A percentile compares a stretch with the other conserved stretches of the same genome.
phyloP scores from a whole-genome alignment of 1,139 yeast genomes.

The Diutina rugosa region DNA sequence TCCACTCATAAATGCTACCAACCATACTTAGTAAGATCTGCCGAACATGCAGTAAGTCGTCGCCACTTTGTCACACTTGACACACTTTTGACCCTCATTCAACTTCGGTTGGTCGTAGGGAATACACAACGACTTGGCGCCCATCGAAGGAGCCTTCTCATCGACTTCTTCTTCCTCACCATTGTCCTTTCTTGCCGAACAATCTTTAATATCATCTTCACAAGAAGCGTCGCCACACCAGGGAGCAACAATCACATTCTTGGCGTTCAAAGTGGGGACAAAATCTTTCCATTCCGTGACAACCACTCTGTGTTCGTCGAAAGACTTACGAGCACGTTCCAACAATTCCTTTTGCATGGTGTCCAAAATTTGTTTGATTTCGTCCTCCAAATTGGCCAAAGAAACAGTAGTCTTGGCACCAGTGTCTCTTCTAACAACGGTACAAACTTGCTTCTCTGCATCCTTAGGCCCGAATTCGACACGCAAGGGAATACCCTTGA shows the following conservation, averaged over 20 bases:
- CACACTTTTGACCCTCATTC: constrained; percentile 72
- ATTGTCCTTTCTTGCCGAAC: constrained; percentile 72
- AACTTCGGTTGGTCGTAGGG: constrained; percentile 86
- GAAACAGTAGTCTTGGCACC: constrained; percentile 61
- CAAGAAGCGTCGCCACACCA: constrained; percentile 95
- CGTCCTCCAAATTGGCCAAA: constrained; percentile 25
- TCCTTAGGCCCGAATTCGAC: constrained; percentile 96
- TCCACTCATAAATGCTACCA: background rate
- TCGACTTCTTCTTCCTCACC: constrained; percentile 81
- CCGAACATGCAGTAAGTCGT: constrained; percentile 86
- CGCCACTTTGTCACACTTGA: constrained; percentile 68
- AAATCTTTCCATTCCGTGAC: constrained; percentile 87
- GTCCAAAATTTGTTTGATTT: constrained; percentile 62
- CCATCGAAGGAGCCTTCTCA: constrained; percentile 97
- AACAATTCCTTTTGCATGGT: constrained; percentile 67
- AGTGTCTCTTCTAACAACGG: constrained; percentile 89
- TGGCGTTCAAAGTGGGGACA: constrained; percentile 82
- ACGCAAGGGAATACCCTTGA: constrained; percentile 91
- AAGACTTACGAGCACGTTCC: constrained; percentile 66
- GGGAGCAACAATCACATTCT: constrained; percentile 85
- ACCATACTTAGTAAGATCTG: constrained; percentile 56
- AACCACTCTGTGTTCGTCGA: constrained; percentile 68
- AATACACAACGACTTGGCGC: constrained; percentile 96
- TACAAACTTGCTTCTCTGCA: constrained; percentile 62
- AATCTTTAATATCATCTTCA: constrained; percentile 94